phyloP scores from a whole-genome alignment of 2,329 filamentous ascomycete genomes.

The Botrytis cinerea region DNA sequence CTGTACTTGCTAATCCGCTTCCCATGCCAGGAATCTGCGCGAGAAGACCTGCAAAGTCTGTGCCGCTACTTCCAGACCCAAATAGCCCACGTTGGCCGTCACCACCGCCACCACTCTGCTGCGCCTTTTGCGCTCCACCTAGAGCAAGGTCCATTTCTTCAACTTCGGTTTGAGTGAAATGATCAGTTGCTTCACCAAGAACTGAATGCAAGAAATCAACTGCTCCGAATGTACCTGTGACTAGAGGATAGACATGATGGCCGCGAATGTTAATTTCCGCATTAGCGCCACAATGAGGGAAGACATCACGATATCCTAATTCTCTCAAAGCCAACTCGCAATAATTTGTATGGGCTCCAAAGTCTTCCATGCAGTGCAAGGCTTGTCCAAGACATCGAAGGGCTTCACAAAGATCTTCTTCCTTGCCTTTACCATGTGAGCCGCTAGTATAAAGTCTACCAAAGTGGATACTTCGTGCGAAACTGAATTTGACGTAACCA shows the following conservation, averaged over 20 bases:
- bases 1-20: conserved; percentile 66
- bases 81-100: conserved; percentile 43
- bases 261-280: conserved; percentile 68
- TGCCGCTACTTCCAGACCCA: conserved; percentile 43
- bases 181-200: conserved; percentile 73
- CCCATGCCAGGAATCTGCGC: conserved; percentile 73
- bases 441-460: conserved; percentile 74
- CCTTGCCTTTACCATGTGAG: conserved; percentile 61
- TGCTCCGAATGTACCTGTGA: conserved; percentile 76
- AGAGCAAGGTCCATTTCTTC: conserved; percentile 76
- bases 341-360: conserved; percentile 81
- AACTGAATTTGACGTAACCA: conserved; percentile 77
- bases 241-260: conserved; percentile 69
- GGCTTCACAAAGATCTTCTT: conserved; percentile 79
- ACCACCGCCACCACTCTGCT: conserved; percentile 37
- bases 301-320: conserved; percentile 67
- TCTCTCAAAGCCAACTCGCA: conserved; percentile 76
- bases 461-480: conserved; percentile 74
- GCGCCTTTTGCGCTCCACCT: conserved; percentile 58
- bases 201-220: conserved; percentile 82
- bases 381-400: conserved; percentile 63
- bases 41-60: conserved; percentile 71
- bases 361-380: conserved; percentile 62
- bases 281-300: conserved; percentile 69
- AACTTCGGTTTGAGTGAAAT: conserved; percentile 82